A percentile compares a stretch with the other conserved stretches of the same genome.
Conservation (phyloP, 345 rosid genomes). For the Streptanthus diversifolius region DNA sequence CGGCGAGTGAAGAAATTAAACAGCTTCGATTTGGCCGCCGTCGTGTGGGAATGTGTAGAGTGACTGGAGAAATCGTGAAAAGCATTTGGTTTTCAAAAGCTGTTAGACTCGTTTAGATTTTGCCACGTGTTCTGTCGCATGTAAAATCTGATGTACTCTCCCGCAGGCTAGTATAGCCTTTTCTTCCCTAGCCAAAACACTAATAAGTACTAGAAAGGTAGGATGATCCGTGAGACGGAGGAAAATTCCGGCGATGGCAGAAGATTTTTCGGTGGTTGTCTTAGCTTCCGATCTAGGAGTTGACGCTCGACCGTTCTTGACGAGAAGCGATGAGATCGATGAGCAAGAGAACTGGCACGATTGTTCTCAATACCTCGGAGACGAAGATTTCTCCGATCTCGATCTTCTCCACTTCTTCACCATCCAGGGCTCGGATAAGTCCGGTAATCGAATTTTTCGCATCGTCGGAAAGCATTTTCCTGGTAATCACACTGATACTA, state of each 20-base stretch:
- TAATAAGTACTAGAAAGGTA: not conserved
- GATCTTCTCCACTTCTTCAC: conserved; percentile 71
- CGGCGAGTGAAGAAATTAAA: no score
- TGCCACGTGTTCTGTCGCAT: conserved; percentile 23
- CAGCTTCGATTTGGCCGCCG: not conserved
- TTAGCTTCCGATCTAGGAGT: conserved; percentile 85
- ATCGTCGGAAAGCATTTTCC: conserved; percentile 84
- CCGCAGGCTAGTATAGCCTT: not conserved
- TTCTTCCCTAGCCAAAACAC: not conserved
- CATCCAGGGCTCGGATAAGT: conserved; percentile 71
- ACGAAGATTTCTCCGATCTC: conserved; percentile 90
- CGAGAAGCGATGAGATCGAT: conserved; percentile 30
- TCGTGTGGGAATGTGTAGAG: not conserved
- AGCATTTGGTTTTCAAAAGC: not conserved
- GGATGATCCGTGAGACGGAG: not conserved
- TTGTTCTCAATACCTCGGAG: conserved; percentile 59
- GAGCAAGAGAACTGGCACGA: conserved; percentile 79
- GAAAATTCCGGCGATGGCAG: conserved; percentile 35
- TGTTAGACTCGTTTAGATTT: not conserved
- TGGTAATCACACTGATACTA: conserved; percentile 41
- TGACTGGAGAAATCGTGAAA: not conserved
- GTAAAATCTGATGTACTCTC: not conserved
- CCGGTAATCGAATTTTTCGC: conserved; percentile 68
- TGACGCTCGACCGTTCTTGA: conserved; percentile 68
- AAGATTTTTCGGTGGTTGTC: conserved; percentile 67